Conservation (phyloP, 805 yeast species). For the Yarrowia keelungensis region DNA sequence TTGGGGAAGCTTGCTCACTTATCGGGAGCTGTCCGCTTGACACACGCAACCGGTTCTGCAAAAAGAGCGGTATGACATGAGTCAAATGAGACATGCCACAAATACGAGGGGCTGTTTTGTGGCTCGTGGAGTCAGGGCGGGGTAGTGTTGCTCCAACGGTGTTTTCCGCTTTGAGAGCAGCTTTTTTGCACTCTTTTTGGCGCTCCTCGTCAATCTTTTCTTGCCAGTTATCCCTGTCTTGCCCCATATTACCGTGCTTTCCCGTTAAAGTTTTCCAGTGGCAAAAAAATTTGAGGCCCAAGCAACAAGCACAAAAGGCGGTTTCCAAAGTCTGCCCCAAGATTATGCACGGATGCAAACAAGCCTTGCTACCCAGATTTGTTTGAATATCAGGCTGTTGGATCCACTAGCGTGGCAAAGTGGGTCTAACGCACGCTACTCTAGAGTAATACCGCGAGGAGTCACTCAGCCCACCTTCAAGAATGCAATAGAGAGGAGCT, state of each 20-base stretch:
- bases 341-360: conserved; percentile 12
- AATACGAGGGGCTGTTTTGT: neutral
- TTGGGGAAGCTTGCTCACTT: conserved; percentile 25
- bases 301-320: neutral
- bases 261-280: conserved; percentile 14
- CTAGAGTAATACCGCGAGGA: neutral
- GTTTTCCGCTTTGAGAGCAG: conserved; percentile 10
- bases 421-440: neutral
- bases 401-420: neutral
- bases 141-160: conserved; percentile 7
- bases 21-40: conserved; percentile 5
- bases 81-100: conserved; percentile 18
- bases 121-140: conserved; percentile 9
- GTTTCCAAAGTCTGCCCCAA: neutral
- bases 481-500: too few relatives aligned
- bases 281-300: neutral
- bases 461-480: too few relatives aligned
- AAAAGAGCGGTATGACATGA: neutral
- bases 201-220: neutral
- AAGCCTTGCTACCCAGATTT: neutral
- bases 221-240: neutral
- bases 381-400: neutral
- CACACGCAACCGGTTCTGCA: conserved; percentile 10
- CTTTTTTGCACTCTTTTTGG: neutral
- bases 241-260: conserved; percentile 6